Conservation (phyloP, 2,329 filamentous ascomycete genomes). For the Ceratocystis variospora region DNA sequence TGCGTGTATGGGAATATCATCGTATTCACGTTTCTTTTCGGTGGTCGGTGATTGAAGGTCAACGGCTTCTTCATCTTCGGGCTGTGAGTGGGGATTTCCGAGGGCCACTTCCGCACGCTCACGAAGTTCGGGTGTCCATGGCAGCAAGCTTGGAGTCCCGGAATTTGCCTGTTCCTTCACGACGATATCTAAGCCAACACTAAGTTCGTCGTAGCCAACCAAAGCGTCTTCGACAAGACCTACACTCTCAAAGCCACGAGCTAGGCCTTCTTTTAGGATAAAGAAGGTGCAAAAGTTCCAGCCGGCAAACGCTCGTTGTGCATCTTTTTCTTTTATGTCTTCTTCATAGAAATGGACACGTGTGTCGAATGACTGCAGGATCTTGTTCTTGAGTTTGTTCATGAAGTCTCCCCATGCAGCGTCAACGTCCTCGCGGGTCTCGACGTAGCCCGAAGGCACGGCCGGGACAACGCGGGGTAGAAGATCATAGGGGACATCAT, state of each 20-base stretch:
- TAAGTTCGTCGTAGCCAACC: conserved; percentile 87
- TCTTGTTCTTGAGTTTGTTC: conserved; percentile 71
- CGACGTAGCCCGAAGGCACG: conserved; percentile 49
- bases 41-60: conserved; percentile 35
- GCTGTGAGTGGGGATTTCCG: neutral
- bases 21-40: conserved; percentile 24
- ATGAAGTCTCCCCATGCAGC: conserved; percentile 75
- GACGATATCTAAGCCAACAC: conserved; percentile 70
- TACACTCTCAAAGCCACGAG: conserved; percentile 88
- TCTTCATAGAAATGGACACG: conserved; percentile 92
- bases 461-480: conserved; percentile 49
- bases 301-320: conserved; percentile 71
- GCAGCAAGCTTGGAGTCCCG: conserved; percentile 49
- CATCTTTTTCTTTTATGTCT: conserved; percentile 87
- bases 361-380: conserved; percentile 77
- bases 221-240: conserved; percentile 91
- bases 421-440: conserved; percentile 64
- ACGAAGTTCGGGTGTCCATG: conserved; percentile 60
- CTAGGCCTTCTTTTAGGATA: conserved; percentile 88
- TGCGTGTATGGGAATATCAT: conserved; percentile 46
- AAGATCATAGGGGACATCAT: conserved; percentile 52
- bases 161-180: conserved; percentile 56
- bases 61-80: conserved; percentile 33
- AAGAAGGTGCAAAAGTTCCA: conserved; percentile 99
- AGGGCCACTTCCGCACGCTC: conserved; percentile 33